Conservation (phyloP, 129 eudicot species). For the Gnaphalium uliginosum region DNA sequence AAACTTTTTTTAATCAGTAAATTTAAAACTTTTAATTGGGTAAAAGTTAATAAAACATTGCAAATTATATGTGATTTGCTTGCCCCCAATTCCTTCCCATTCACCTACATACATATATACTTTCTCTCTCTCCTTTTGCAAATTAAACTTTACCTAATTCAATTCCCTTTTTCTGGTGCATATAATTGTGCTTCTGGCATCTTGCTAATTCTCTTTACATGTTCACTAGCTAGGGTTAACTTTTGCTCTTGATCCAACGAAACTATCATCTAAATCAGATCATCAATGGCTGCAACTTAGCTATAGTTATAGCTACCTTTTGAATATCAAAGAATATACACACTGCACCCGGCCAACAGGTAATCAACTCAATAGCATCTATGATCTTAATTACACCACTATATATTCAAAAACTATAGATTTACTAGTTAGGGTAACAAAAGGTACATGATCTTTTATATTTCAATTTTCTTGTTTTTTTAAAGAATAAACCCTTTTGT, state of each 20-base stretch:
- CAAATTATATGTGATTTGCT: slow-evolving; percentile 21
- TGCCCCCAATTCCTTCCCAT: slow-evolving; percentile 17
- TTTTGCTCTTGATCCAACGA: slow-evolving; percentile 20
- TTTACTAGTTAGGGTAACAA: slow-evolving; percentile 26
- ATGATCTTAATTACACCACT: slow-evolving; percentile 30
- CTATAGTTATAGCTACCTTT: slow-evolving; percentile 8
- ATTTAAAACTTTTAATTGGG: no score
- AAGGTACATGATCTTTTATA: slow-evolving; percentile 31
- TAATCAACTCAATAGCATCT: slow-evolving; percentile 13
- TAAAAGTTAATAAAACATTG: neutral
- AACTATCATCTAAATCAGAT: neutral
- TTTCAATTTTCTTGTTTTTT: slow-evolving; percentile 14
- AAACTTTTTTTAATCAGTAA: no score
- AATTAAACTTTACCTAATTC: slow-evolving; percentile 26
- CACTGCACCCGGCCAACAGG: slow-evolving; percentile 16
- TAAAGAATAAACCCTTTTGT: slow-evolving; percentile 9
- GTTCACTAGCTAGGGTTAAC: slow-evolving; percentile 49
- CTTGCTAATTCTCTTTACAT: slow-evolving; percentile 27
- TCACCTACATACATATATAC: neutral
- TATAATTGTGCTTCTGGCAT: slow-evolving; percentile 36
- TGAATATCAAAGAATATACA: slow-evolving; percentile 13
- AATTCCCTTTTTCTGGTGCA: slow-evolving; percentile 23
- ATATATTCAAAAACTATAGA: slow-evolving; percentile 5
- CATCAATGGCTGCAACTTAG: slow-evolving; percentile 25
- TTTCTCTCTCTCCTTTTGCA: slow-evolving; percentile 8